Evolutionary conservation across 2,329 filamentous ascomycete genomes (phyloP).

Genomic region (Colletotrichum liaoningense): DNA sequence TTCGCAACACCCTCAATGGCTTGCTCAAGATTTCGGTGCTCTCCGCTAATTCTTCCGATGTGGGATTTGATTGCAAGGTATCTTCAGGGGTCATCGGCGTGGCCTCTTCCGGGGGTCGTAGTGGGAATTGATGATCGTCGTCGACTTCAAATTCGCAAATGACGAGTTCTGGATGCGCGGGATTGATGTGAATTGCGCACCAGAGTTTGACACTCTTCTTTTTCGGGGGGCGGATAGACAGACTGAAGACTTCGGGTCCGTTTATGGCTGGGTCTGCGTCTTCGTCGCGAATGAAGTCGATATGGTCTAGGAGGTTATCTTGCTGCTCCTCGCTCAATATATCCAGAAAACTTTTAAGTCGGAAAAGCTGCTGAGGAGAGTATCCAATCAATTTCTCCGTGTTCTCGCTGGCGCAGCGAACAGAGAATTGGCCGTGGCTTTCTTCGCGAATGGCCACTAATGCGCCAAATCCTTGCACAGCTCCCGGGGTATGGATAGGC

Average conservation of each 20-base stretch:
- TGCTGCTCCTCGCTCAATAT: constrained; percentile 86
- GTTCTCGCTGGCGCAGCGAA: constrained; percentile 86
- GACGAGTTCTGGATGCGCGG: constrained; percentile 74
- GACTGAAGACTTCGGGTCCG: constrained; percentile 87
- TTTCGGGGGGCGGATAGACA: constrained; percentile 74
- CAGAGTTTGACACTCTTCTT: constrained; percentile 77
- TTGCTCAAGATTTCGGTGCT: constrained; percentile 82
- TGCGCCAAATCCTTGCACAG: constrained; percentile 83
- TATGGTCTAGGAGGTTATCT: constrained; percentile 85
- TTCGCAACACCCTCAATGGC: constrained; percentile 80
- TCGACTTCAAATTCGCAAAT: constrained; percentile 93
- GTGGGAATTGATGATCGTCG: constrained; percentile 76
- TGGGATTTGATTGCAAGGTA: constrained; percentile 79
- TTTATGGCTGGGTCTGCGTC: constrained; percentile 79
- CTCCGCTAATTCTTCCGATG: constrained; percentile 77
- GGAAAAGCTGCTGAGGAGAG: constrained; percentile 80
- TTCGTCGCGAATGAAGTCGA: constrained; percentile 89
- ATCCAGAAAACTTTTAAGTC: constrained; percentile 80
- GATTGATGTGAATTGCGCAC: constrained; percentile 86
- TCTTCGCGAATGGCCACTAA: constrained; percentile 81
- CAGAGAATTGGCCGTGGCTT: constrained; percentile 72
- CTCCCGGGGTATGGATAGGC: constrained; percentile 88
- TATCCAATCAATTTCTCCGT: constrained; percentile 80
- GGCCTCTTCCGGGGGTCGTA: constrained; percentile 70
- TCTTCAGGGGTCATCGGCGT: constrained; percentile 76